Conservation (phyloP, 345 rosid species). For the Melaleuca alternifolia region DNA sequence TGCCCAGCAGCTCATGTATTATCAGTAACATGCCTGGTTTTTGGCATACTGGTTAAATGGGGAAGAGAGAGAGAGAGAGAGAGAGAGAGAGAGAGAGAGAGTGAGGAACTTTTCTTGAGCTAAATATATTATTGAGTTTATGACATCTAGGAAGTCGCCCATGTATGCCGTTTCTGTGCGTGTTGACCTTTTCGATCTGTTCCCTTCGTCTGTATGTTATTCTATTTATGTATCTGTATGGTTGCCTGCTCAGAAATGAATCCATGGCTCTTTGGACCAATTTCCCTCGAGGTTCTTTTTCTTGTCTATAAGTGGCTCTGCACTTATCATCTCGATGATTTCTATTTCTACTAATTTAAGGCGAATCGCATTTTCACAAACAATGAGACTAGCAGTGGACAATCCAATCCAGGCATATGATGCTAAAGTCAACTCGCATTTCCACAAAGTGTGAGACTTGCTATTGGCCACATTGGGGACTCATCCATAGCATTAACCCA, state of each 20-base stretch:
- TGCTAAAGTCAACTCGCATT: not conserved
- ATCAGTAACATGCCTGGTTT: conserved; percentile 33
- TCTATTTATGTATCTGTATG: not conserved
- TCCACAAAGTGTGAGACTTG: fast-evolving
- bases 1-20: conserved; percentile 91
- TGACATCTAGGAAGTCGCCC: fast-evolving
- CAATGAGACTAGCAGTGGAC: fast-evolving
- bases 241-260: not conserved
- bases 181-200: not conserved
- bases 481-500: fast-evolving
- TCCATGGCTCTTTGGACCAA: not conserved
- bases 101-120: not conserved
- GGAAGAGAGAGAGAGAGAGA: not conserved
- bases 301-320: not conserved
- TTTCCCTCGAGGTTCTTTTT: not conserved
- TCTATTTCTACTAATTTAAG: not conserved
- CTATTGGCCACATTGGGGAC: fast-evolving
- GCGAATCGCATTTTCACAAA: not conserved
- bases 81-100: too few species aligned
- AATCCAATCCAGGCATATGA: fast-evolving
- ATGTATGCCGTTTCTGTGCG: not conserved
- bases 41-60: not conserved
- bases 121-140: not conserved
- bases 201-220: not conserved
- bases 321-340: fast-evolving